Evolutionary conservation across 73 alveolate genomes (phyloP).

Genomic region (Breviolum minutum): DNA sequence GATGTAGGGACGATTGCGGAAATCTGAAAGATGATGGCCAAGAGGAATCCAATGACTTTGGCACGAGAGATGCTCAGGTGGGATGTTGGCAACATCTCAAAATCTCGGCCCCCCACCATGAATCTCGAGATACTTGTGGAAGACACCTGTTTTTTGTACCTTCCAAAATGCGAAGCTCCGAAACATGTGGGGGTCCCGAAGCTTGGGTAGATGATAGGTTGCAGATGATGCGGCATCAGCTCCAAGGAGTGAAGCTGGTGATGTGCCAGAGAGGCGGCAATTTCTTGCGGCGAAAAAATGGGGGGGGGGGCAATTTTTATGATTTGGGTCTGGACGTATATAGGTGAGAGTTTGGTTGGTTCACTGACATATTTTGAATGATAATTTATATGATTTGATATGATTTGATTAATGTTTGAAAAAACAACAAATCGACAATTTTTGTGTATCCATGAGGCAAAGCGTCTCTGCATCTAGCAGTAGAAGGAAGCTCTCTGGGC

Average conservation of each 20-base stretch:
- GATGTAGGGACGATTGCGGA: too few relatives aligned
- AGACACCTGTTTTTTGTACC: too few relatives aligned
- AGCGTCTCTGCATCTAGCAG: conserved; percentile 38
- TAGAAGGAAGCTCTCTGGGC: conserved; percentile 42
- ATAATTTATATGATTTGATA: too few relatives aligned
- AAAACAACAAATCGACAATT: not conserved
- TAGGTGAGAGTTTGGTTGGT: too few relatives aligned
- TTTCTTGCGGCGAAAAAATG: too few relatives aligned
- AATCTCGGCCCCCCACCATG: not conserved
- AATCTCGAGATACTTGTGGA: too few relatives aligned
- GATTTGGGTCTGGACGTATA: not conserved
- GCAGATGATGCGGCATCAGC: conserved; percentile 23
- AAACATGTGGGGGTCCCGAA: too few relatives aligned
- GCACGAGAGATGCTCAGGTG: not conserved
- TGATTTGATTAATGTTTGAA: not conserved
- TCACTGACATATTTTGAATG: too few relatives aligned
- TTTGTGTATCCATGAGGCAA: conserved; percentile 1
- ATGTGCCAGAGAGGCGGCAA: conserved; percentile 51
- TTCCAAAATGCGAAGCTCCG: too few relatives aligned
- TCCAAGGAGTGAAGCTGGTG: conserved; percentile 76
- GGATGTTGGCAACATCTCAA: not conserved
- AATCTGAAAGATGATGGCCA: not conserved
- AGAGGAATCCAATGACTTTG: conserved; percentile 25
- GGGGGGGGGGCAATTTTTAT: not conserved
- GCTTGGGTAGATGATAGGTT: not conserved